phyloP scores from a whole-genome alignment of 495 filamentous ascomycete genomes.

The Letharia lupina region DNA sequence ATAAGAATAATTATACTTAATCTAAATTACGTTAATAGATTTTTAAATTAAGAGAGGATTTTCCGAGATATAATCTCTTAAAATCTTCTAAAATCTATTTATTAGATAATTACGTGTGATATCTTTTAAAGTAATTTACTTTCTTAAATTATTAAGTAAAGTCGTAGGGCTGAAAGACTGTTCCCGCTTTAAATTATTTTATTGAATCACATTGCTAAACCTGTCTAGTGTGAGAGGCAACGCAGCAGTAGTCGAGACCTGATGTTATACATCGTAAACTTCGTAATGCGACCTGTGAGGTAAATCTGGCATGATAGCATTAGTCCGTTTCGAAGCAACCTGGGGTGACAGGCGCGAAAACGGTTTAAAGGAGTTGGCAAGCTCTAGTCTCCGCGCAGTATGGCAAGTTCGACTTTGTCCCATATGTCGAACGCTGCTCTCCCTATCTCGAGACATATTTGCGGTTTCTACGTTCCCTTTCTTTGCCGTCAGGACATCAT shows the following conservation, averaged over 20 bases:
- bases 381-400: not conserved
- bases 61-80: too few relatives aligned
- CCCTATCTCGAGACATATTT: not conserved
- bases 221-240: not conserved
- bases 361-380: not conserved
- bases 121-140: too few relatives aligned
- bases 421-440: slow-evolving; percentile 1
- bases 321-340: not conserved
- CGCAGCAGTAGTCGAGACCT: not conserved
- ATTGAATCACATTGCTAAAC: too few relatives aligned
- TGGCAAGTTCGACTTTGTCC: not conserved
- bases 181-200: too few relatives aligned
- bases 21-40: too few relatives aligned
- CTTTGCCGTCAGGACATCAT: not conserved
- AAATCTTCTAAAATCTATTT: too few relatives aligned
- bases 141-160: too few relatives aligned
- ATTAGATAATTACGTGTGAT: too few relatives aligned
- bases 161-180: too few relatives aligned
- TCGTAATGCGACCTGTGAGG: not conserved
- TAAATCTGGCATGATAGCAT: not conserved
- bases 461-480: not conserved
- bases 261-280: not conserved
- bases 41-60: too few relatives aligned
- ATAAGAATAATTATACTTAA: too few relatives aligned
- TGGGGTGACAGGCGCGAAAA: not conserved